Base-by-base conservation (phyloP, 768 basidiomycete genomes). In the Rubroboletus satanas region DNA sequence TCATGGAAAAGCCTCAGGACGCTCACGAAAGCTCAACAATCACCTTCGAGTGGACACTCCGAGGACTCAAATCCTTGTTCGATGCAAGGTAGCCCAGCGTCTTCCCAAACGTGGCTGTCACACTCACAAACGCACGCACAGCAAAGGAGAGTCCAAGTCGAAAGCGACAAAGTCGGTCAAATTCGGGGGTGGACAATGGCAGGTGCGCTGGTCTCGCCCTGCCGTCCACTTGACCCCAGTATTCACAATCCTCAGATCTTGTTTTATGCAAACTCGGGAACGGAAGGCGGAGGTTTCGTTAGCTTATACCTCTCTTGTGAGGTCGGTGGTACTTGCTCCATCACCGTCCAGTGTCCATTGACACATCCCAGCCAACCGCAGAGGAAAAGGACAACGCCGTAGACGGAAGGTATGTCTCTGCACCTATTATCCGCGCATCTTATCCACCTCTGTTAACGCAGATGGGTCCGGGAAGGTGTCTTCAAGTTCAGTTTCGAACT, bases 401-500 rank as follows among this genome's bases (percentile, higher is more conserved):
- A 29, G 76, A 81, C 44, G 84, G 85, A 63, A 84, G 80, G 87
- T 77, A 60, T 42, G 74, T 49, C 35, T 47, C 23, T 43, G n/a
- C 9, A 26, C 18, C 35, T 23, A 5, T 36, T 1, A 12, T 42
- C 37, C 21, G 8, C 31, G 36, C 35, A 18, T 32, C 42, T 44
- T 17, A n/a, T 11, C 9, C 48, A 48, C 35, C 45, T 49, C 18
- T 12, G 29, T 51, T 35, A 4, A 8, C 32, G 5, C 54, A 92
- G 88, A 74, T 94, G 91, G 91, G 71, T 80, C n/a, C 81, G 92
- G 15, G 87, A 91, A 54, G 91, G 91, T 1, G 73, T 87, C n/a
- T 93, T 83, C 73, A 90, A 85, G 64, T 94, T 93, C 68, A 83
- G 80, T 56, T 93, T 94, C 61, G 91, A 93, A 65, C 74, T 93